phyloP scores from a whole-genome alignment of 2,329 filamentous ascomycete genomes.

The Aspergillus hortae region DNA sequence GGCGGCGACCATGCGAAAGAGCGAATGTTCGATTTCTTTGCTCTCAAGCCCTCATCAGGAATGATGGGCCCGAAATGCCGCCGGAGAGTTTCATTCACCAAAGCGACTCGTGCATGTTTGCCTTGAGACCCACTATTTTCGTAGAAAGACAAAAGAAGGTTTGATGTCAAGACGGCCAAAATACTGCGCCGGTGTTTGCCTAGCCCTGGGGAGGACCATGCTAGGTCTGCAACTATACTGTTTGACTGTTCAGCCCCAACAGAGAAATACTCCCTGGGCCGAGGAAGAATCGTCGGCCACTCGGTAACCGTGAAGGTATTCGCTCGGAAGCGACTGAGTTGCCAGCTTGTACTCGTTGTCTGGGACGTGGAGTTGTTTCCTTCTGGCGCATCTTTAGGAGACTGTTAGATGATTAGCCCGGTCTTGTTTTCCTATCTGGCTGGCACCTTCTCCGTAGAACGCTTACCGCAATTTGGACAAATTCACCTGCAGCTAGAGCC shows the following conservation, averaged over 20 bases:
- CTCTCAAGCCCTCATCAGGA: conserved; percentile 17
- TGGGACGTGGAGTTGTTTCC: conserved; percentile 19
- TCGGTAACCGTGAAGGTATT: conserved; percentile 53
- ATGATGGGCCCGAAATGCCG: conserved; percentile 33
- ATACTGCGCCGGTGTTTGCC: conserved; percentile 52
- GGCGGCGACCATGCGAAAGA: conserved; percentile 42
- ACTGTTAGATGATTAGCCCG: conserved; percentile 20
- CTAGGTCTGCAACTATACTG: conserved; percentile 47
- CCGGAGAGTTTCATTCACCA: conserved; percentile 51
- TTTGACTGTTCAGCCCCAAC: conserved; percentile 58
- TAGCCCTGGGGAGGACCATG: conserved; percentile 57
- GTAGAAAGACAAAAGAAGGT: conserved; percentile 56
- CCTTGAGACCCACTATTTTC: conserved; percentile 44
- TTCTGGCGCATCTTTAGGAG: conserved; percentile 19
- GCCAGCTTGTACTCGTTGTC: conserved; percentile 31
- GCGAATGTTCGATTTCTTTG: conserved; percentile 34
- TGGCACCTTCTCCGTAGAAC: conserved; percentile 5
- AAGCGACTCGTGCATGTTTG: conserved; percentile 50
- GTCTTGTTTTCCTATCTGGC: conserved; percentile 4
- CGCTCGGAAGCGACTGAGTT: conserved; percentile 41
- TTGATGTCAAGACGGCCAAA: conserved; percentile 55
- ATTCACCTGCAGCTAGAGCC: conserved; percentile 55
- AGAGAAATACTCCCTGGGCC: conserved; percentile 48
- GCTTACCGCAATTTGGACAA: conserved; percentile 51
- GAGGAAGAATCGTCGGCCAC: conserved; percentile 45